Evolutionary conservation across 2,329 filamentous ascomycete species (phyloP).

Genomic region (Talaromyces sp.): DNA sequence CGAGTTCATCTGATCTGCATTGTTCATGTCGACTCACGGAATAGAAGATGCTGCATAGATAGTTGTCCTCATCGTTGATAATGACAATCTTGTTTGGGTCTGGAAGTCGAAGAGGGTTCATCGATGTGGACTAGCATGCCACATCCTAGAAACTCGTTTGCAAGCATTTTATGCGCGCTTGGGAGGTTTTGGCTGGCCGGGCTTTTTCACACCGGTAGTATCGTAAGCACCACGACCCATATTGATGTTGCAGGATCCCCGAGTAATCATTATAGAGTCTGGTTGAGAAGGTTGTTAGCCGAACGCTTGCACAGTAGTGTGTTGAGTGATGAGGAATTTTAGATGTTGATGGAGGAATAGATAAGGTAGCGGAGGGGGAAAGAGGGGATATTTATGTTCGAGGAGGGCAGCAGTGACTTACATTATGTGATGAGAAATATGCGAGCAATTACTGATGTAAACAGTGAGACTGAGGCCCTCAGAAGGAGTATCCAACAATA

Average conservation of each 20-base stretch:
- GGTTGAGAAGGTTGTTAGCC: conserved; percentile 18
- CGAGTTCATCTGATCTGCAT: neutral
- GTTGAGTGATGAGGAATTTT: neutral
- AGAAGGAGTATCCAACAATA: conserved; percentile 2
- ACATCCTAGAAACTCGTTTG: neutral
- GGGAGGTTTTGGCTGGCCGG: conserved; percentile 43
- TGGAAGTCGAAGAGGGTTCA: neutral
- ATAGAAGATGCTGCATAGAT: neutral
- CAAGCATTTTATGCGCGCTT: conserved; percentile 23
- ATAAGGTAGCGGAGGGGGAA: neutral
- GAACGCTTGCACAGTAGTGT: neutral
- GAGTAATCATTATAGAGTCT: conserved; percentile 41
- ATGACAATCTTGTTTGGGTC: neutral
- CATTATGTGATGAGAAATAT: conserved; percentile 14
- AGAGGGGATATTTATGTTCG: conserved; percentile 9
- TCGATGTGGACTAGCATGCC: neutral
- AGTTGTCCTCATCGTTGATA: neutral
- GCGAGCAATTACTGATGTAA: conserved; percentile 1
- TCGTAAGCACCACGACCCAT: conserved; percentile 53
- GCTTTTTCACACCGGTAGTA: conserved; percentile 51
- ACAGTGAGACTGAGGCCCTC: neutral
- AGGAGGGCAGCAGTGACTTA: neutral
- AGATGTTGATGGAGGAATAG: neutral
- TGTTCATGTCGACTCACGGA: neutral
- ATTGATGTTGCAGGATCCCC: conserved; percentile 42